Evolutionary conservation across 352 stramenopile species (phyloP).

Genomic region (Phytophthora pluvialis): DNA sequence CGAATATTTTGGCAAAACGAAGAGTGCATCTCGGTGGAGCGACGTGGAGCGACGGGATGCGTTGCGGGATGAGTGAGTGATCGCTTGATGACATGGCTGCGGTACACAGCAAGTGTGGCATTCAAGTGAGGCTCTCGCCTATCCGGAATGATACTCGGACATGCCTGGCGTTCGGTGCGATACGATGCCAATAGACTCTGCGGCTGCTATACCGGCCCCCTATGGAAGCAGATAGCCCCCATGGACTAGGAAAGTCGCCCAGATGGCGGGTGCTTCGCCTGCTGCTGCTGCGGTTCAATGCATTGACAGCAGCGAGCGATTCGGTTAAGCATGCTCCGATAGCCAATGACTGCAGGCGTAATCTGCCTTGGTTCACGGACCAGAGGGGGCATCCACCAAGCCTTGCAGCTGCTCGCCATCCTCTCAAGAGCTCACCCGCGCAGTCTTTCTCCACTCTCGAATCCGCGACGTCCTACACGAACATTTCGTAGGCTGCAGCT

Average conservation of each 20-base stretch:
- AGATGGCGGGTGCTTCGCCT: conserved; percentile 22
- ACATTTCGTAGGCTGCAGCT: neutral
- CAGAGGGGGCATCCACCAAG: conserved; percentile 9
- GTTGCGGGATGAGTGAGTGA: conserved; percentile 19
- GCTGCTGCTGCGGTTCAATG: conserved; percentile 18
- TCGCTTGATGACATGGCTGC: conserved; percentile 3
- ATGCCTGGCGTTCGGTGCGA: neutral
- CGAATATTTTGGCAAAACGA: conserved; percentile 11
- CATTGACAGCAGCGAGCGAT: conserved; percentile 2
- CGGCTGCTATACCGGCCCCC: conserved; percentile 1
- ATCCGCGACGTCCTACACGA: conserved; percentile 14
- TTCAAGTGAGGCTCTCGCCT: too few relatives aligned
- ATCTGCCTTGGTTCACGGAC: conserved; percentile 15
- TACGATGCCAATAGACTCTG: conserved; percentile 11
- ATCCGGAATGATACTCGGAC: too few relatives aligned
- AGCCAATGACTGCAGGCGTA: conserved; percentile 26
- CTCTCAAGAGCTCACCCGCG: conserved; percentile 1
- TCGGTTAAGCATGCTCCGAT: neutral
- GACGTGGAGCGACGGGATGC: conserved; percentile 1
- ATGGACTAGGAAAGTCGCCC: conserved; percentile 8
- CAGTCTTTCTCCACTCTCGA: conserved; percentile 19
- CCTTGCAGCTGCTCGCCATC: conserved; percentile 24
- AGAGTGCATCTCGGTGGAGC: conserved; percentile 18
- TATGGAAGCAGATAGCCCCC: conserved; percentile 26
- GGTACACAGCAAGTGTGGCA: too few relatives aligned